Evolutionary conservation across 371 early-diverging fungal species (phyloP), one percentile per base, ranked within the genome.

Genomic region (Apophysomyces elegans): DNA sequence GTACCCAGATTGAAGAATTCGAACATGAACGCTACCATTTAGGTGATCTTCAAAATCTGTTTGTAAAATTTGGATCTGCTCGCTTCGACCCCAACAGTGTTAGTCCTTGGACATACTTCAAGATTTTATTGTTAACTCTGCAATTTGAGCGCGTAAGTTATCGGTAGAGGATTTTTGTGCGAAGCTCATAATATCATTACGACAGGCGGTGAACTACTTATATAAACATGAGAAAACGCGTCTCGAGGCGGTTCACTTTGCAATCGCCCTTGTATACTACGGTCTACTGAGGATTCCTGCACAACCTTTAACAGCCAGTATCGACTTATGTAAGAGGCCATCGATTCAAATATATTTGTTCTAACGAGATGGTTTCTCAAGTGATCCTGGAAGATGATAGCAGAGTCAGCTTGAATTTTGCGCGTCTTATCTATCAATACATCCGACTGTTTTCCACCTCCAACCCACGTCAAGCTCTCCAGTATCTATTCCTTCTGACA

Each of bases 201-300:
- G 7, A 38, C 70, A 91, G 75, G 97, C 96, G 16, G 79, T 95
- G 21, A 78, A 86, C 54, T 91, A 90, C 63, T 76, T 95, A 39
- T 79, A 84, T 54, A 79, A 82, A 61, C 74, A 80, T 26, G 88
- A 87, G 21, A 72, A 68, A 5, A 89, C 82, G 63, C 78, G 83
- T 35, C 68, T 91, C 14, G 96, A 98, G 68, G 96, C 95, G 5
- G 90, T 97, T 9, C 98, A 97, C 63, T 90, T 96, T 77, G 95
- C 93, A 35, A 89, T 95, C 54, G 88, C 90, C 1, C 72, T 95
- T 69, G 91, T 89, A 0, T 89, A 92, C 73, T 84, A 90, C 66
- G 92, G 96, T 5, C 63, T 91, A 41, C 77, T 96, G 39, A 84
- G 89, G n/a, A 84, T 93, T 16, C 91, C 95, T 11, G 78, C 83